Evolutionary conservation across 257 asterid species (phyloP).

Genomic region (Voacanga thouarsii): DNA sequence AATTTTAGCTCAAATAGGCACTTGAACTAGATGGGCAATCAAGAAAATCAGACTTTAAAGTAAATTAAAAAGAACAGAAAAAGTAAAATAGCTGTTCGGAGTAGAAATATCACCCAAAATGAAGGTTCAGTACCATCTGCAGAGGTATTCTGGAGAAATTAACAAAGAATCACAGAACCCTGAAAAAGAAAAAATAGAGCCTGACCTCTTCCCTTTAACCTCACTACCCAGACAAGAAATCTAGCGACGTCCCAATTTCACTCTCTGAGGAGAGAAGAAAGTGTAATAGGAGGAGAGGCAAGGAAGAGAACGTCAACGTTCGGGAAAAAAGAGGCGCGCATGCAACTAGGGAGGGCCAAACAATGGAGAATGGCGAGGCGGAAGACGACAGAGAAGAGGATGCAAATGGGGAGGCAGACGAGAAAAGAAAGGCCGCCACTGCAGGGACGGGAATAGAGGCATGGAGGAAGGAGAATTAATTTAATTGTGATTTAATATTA

Average conservation of each 20-base stretch:
- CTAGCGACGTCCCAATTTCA: neutral
- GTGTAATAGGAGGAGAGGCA: neutral
- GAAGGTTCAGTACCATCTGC: no score
- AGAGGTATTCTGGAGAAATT: no score
- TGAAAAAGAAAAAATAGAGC: neutral
- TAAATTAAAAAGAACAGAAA: neutral
- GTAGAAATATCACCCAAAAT: no score
- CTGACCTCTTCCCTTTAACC: neutral
- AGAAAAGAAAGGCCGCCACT: no score
- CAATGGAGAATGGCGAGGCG: neutral
- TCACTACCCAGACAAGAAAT: neutral
- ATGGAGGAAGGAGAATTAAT: no score
- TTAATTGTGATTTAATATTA: no score
- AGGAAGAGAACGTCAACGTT: neutral
- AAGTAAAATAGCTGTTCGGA: no score
- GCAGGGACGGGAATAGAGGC: no score
- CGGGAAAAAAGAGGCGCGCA: neutral
- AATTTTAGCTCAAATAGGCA: neutral
- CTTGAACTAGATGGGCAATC: neutral
- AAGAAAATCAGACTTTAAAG: neutral
- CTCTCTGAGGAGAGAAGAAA: neutral
- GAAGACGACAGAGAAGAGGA: neutral
- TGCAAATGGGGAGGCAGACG: neutral
- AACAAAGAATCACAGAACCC: no score
- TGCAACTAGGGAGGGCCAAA: neutral